phyloP scores from a whole-genome alignment of 2,329 filamentous ascomycete species.

The Monosporascus sp. region DNA sequence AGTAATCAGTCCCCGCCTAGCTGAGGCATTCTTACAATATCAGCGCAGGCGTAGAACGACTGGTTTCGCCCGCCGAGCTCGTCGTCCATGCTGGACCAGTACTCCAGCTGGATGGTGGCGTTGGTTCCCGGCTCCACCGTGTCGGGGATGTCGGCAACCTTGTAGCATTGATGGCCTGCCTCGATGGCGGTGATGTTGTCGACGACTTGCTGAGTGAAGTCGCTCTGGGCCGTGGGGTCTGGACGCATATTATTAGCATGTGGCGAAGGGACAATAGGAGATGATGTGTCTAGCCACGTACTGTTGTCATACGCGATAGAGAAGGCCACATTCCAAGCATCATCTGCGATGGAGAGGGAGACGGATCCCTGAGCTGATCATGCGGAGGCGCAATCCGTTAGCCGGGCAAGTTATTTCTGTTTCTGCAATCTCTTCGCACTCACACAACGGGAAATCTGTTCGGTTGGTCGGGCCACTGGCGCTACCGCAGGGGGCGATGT shows the following conservation, averaged over 20 bases:
- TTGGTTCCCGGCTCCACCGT: conserved; percentile 24
- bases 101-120: conserved; percentile 32
- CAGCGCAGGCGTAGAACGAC: conserved; percentile 33
- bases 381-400: too few relatives aligned
- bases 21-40: conserved; percentile 23
- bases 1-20: too few relatives aligned
- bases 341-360: conserved; percentile 44
- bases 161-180: conserved; percentile 33
- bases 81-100: conserved; percentile 25
- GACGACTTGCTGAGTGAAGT: conserved; percentile 27
- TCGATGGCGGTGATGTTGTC: conserved; percentile 24
- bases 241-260: conserved; percentile 1
- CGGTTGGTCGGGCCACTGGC: conserved; percentile 36
- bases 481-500: conserved; percentile 47
- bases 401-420: too few relatives aligned
- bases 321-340: conserved; percentile 44
- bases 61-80: conserved; percentile 27
- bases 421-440: conserved; percentile 8
- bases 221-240: conserved; percentile 26
- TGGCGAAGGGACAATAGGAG: background rate
- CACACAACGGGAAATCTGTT: conserved; percentile 46
- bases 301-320: conserved; percentile 41
- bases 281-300: conserved; percentile 18
- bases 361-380: conserved; percentile 41
- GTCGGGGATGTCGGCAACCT: conserved; percentile 20